Percentiles rank a stretch among this genome's conserved stretches.
Evolutionary conservation across 306 rosid species (phyloP).

Genomic region (Lathyrus oleraceus): DNA sequence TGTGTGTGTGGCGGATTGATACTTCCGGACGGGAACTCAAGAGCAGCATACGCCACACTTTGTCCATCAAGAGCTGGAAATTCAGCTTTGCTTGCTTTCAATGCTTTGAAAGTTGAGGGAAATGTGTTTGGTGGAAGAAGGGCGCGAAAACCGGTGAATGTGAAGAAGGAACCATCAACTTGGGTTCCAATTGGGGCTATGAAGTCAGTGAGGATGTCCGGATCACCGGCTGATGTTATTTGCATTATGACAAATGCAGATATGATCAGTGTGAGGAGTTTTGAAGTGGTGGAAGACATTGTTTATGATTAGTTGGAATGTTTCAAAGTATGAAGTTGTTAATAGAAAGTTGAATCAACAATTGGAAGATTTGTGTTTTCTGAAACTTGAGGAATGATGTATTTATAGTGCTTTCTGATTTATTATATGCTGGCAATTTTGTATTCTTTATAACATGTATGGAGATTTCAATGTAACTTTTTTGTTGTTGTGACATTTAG

Average conservation of each 20-base stretch:
- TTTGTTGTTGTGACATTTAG: neutral
- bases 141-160: conserved; percentile 44
- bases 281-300: neutral
- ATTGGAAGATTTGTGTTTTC: neutral
- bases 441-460: neutral
- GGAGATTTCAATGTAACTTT: conserved; percentile 12
- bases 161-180: conserved; percentile 51
- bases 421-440: neutral
- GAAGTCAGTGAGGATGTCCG: conserved; percentile 50
- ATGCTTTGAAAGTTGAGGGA: conserved; percentile 31
- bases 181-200: conserved; percentile 9
- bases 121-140: neutral
- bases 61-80: conserved; percentile 58
- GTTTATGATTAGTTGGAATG: neutral
- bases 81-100: conserved; percentile 44
- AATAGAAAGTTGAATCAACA: neutral
- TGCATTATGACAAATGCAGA: conserved; percentile 25
- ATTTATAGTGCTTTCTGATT: neutral
- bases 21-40: conserved; percentile 35
- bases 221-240: conserved; percentile 45
- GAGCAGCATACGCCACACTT: conserved; percentile 56
- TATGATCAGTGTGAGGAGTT: conserved; percentile 29
- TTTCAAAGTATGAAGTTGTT: too few relatives aligned
- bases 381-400: neutral
- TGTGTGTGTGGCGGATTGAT: conserved; percentile 57